phyloP scores from a whole-genome alignment of 108 stramenopile species.

The Skeletonema costatum region DNA sequence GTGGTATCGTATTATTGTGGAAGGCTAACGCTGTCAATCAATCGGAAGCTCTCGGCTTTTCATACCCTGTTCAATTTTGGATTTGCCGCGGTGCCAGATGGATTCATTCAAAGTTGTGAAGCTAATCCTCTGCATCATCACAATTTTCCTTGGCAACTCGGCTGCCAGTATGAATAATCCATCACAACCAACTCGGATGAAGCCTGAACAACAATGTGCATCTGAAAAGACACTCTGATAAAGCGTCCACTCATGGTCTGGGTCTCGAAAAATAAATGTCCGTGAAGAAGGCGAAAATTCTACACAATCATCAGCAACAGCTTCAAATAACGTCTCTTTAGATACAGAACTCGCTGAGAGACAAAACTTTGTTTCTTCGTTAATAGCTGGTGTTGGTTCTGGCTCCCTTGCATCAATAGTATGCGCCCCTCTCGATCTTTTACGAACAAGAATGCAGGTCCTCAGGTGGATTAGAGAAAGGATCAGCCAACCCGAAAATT shows the following conservation, averaged over 20 bases:
- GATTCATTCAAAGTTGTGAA: background rate
- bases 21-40: no score
- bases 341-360: constrained; percentile 11
- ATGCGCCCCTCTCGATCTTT: constrained; percentile 90
- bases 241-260: constrained; percentile 46
- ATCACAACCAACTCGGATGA: background rate
- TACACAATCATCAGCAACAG: background rate
- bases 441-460: constrained; percentile 87
- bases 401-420: constrained; percentile 74
- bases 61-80: no score
- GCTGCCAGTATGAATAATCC: background rate
- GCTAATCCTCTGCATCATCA: background rate
- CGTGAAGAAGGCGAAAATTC: constrained; percentile 22
- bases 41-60: no score
- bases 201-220: background rate
- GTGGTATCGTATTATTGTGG: background rate
- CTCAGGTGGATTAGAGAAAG: constrained; percentile 58
- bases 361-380: constrained; percentile 54
- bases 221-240: background rate
- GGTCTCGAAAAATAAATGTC: constrained; percentile 40
- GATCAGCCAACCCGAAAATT: constrained; percentile 20
- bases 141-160: background rate
- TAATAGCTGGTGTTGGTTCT: constrained; percentile 84
- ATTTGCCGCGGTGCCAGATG: background rate
- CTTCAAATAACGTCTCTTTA: background rate